Percentiles rank a stretch among this genome's conserved stretches.
Conservation (phyloP, 2,329 filamentous ascomycete species). For the Alternaria rosae region DNA sequence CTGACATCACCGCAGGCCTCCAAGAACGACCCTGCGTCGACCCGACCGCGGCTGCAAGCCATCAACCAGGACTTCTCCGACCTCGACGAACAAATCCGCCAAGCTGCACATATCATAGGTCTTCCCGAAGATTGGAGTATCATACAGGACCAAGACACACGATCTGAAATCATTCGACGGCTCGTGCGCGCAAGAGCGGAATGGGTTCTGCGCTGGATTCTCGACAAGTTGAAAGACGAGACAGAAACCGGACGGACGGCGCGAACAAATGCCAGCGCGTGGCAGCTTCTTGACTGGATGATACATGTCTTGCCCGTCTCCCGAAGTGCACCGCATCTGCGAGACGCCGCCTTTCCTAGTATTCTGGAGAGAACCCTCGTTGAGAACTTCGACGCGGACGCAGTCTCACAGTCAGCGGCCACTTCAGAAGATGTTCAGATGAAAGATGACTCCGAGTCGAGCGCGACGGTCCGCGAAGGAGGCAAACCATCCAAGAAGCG, state of each 20-base stretch:
- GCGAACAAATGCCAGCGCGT: slow-evolving; percentile 55
- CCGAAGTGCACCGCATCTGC: slow-evolving; percentile 73
- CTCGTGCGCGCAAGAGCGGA: slow-evolving; percentile 59
- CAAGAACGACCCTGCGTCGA: slow-evolving; percentile 29
- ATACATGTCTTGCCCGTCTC: slow-evolving; percentile 72
- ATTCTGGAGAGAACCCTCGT: slow-evolving; percentile 72
- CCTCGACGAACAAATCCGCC: slow-evolving; percentile 50
- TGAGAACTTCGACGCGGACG: slow-evolving; percentile 54
- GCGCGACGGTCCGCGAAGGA: slow-evolving; percentile 35
- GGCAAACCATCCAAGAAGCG: slow-evolving; percentile 44
- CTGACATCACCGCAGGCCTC: slow-evolving; percentile 18
- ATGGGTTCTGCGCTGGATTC: slow-evolving; percentile 72
- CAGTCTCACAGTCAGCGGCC: slow-evolving; percentile 4
- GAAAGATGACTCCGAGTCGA: slow-evolving; percentile 35
- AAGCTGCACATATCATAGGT: slow-evolving; percentile 52
- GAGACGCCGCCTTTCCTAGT: slow-evolving; percentile 71
- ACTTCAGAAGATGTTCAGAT: slow-evolving; percentile 16
- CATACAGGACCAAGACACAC: slow-evolving; percentile 14
- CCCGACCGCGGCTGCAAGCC: slow-evolving; percentile 50
- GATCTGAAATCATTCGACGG: slow-evolving; percentile 14
- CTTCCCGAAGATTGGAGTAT: slow-evolving; percentile 42
- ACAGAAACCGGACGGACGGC: slow-evolving; percentile 47
- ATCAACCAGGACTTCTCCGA: slow-evolving; percentile 49
- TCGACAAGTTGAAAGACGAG: slow-evolving; percentile 64
- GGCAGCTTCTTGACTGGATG: slow-evolving; percentile 68